Conservation (phyloP, 352 stramenopile species). For the Phytophthora capsici region DNA sequence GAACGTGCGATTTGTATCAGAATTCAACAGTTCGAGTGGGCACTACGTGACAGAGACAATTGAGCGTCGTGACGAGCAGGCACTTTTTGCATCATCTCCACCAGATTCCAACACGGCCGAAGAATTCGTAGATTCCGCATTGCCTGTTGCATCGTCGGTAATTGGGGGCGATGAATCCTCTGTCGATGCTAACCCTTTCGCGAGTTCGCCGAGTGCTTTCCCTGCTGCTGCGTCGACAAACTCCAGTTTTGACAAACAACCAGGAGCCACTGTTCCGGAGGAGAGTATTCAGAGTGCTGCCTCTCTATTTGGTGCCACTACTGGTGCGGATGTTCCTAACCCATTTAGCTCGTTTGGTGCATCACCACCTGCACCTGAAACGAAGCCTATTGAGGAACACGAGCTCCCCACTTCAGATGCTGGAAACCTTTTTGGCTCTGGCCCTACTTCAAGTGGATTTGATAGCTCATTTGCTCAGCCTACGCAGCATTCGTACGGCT, state of each 20-base stretch:
- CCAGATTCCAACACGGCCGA: slow-evolving; percentile 29
- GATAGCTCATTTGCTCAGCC: slow-evolving; percentile 43
- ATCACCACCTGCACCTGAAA: slow-evolving; percentile 2
- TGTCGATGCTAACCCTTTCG: slow-evolving; percentile 55
- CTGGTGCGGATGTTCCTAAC: slow-evolving; percentile 50
- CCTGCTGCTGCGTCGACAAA: slow-evolving; percentile 9
- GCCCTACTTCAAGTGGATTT: slow-evolving; percentile 35
- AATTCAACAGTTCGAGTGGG: slow-evolving; percentile 41
- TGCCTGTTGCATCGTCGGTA: slow-evolving; percentile 18
- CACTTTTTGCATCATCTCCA: slow-evolving; percentile 34
- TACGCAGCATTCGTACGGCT: slow-evolving; percentile 29
- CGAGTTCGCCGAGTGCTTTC: slow-evolving; percentile 40
- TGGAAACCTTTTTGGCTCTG: slow-evolving; percentile 62
- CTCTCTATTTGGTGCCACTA: slow-evolving; percentile 69
- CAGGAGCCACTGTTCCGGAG: slow-evolving; percentile 11
- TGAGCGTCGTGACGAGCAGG: slow-evolving; percentile 17
- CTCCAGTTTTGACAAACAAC: slow-evolving; percentile 20
- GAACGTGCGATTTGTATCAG: slow-evolving; percentile 43
- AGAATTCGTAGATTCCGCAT: slow-evolving; percentile 24
- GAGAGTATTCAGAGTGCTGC: slow-evolving; percentile 50
- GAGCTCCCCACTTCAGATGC: slow-evolving; percentile 64
- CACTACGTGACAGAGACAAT: slow-evolving; percentile 48
- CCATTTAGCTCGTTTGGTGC: slow-evolving; percentile 59
- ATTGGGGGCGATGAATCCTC: slow-evolving; percentile 33
- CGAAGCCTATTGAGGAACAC: slow-evolving; percentile 37